Evolutionary conservation across 192 early-diverging fungal species (phyloP), one percentile per base, ranked within the genome.

Genomic region (Coemansia sp.): DNA sequence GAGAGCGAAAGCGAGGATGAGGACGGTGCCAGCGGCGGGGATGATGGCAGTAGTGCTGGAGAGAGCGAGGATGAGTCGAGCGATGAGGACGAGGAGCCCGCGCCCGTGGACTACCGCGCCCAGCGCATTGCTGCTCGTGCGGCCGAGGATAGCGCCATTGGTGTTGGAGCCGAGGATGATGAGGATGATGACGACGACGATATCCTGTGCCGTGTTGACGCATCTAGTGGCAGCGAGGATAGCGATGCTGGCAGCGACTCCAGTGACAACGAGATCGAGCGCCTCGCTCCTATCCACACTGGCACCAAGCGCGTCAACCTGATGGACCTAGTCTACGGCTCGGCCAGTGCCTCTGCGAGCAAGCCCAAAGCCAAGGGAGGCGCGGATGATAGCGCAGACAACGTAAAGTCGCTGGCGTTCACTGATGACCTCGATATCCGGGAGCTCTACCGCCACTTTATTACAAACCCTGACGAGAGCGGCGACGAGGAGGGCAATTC

Each of bases 301-400:
- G 78, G 70, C 31, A 28, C 53, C 51, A 83, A 75, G 67, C 89
- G 93, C 18, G 77, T 90, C 58, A 94, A 94, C 61, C 72, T 98
- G 40, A 95, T 95, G 94, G 86, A 93, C 34, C 70, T 95, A 0
- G 91, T 99, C 31, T 99, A 99, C 68, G 88, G 89, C 0, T 73
- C 86, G 2, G 84, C 90, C 21, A 71, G 84, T 28, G 86, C 84
- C 35, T 8, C 66, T 67, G 31, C 51, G 21, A 36, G 40, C 31
- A 79, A 77, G 11, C 69, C 74, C 1, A 76, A 73, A 14, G 63
- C 74, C 11, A 71, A 79, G 21, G 64, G 67, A 10, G 77, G 82
- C 10, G 84, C 83, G 18, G 79, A 62, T 55, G 85, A 79, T 38
- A 68, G 45, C 60, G 81, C 57, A 50, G 87, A 64, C 61, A 69